Evolutionary conservation across 148 eudicot species (phyloP), one percentile per base, ranked within the genome.

Genomic region (Cornus suecica): DNA sequence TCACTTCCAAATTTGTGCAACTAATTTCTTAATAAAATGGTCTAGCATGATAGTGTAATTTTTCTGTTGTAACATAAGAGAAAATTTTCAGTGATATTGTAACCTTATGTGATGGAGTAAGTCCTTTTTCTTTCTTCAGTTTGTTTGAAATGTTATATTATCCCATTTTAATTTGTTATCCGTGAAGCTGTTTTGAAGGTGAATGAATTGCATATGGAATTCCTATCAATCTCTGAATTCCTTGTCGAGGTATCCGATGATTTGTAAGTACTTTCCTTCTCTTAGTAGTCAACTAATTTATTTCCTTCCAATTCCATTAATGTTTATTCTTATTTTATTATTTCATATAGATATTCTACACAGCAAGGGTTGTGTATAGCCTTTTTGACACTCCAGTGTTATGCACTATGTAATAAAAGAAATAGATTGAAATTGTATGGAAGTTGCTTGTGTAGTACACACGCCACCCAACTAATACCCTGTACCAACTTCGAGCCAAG

Each of bases 221-320:
- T 94, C 77, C 86, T 94, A 52, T 85, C 97, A 37, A 86, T 86
- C 79, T 92, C 99, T 10, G 97, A 94, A 79, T 83, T 86, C 51
- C 92, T 94, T 28, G 99, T 94, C 65, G 99, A 94, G 88, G 81
- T 94, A 75, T 84, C 97, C 67, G 99, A 94, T 87, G 99, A 94
- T 79, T 72, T 94, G 99, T 94, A 79, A 91, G 99, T 88, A 56
- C 54, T 73, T 56, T 77, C 42, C 61, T 67, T 78, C 70, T 9
- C 37, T 65, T 70, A 26, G 18, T 28, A 71, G 37, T 58, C 62
- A 58, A n/a, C 2, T 58, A 58, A 28, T 74, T 77, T 10, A 22
- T 64, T 66, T 29, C 10, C 64, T 30, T 32, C 27, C 62, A 64
- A 31, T 79, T 42, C 65, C 71, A 10, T 8, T 7, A 14, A 24